phyloP scores from a whole-genome alignment of 352 stramenopile genomes.

The Pythium folliculosum region DNA sequence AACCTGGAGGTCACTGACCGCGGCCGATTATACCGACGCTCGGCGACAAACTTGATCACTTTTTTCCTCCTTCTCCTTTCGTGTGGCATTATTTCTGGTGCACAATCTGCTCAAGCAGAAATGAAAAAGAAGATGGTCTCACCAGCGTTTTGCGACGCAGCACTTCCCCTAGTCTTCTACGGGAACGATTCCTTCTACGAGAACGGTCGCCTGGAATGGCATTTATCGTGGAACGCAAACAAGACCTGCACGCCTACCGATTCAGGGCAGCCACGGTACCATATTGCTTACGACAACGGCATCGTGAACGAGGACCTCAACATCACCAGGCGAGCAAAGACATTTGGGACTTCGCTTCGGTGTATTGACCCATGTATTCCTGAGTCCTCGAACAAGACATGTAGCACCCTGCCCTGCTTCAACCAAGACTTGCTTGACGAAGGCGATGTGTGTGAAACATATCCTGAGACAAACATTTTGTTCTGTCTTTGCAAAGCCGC shows the following conservation, averaged over 20 bases:
- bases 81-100: constrained; percentile 67
- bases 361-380: constrained; percentile 63
- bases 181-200: constrained; percentile 18
- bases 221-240: constrained; percentile 17
- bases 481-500: constrained; percentile 71
- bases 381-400: constrained; percentile 48
- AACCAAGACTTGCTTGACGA: constrained; percentile 34
- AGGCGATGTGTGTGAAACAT: constrained; percentile 56
- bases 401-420: constrained; percentile 70
- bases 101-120: constrained; percentile 64
- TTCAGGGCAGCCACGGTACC: constrained; percentile 45
- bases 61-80: constrained; percentile 71
- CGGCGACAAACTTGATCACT: constrained; percentile 69
- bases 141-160: constrained; percentile 52
- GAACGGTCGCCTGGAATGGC: constrained; percentile 42
- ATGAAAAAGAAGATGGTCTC: constrained; percentile 72
- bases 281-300: constrained; percentile 64
- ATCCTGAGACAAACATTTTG: constrained; percentile 59
- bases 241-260: neutral
- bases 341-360: constrained; percentile 14
- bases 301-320: constrained; percentile 41
- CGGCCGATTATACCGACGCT: constrained; percentile 58
- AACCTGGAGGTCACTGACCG: constrained; percentile 71
- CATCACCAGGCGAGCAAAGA: constrained; percentile 16
- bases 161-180: constrained; percentile 60